Percentiles rank a stretch among this genome's conserved stretches.
Evolutionary conservation across 805 yeast species (phyloP).

Genomic region (Debaryomyces tyrocola): DNA sequence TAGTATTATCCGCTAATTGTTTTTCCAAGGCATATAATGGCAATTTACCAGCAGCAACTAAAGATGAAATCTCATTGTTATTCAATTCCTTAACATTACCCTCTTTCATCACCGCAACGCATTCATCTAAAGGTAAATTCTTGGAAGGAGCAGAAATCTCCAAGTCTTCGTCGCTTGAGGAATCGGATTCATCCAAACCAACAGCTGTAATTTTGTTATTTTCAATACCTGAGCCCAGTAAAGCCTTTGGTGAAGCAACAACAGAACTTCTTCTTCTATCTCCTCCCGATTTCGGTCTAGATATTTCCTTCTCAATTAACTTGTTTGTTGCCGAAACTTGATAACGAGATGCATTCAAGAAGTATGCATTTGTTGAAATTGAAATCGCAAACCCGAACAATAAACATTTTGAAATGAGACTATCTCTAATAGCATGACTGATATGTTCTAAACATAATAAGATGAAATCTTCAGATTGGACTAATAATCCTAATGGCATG

Average conservation of each 20-base stretch:
- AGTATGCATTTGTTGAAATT: slow-evolving; percentile 76
- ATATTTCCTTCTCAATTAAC: slow-evolving; percentile 39
- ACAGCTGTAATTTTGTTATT: background rate
- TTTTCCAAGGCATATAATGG: slow-evolving; percentile 95
- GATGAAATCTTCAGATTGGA: slow-evolving; percentile 62
- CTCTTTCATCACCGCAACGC: slow-evolving; percentile 59
- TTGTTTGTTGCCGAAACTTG: slow-evolving; percentile 49
- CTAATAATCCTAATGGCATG: slow-evolving; percentile 54
- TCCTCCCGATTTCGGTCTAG: slow-evolving; percentile 23
- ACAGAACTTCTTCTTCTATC: slow-evolving; percentile 1
- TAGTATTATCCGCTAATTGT: slow-evolving; percentile 79
- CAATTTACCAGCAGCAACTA: slow-evolving; percentile 73
- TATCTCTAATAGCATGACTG: slow-evolving; percentile 74
- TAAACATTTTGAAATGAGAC: slow-evolving; percentile 73
- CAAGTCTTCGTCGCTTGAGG: slow-evolving; percentile 30
- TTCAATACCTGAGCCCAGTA: background rate
- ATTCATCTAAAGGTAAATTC: slow-evolving; percentile 59
- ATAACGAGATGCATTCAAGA: slow-evolving; percentile 80
- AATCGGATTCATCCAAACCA: slow-evolving; percentile 5
- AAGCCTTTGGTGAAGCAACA: slow-evolving; percentile 5
- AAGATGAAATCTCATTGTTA: slow-evolving; percentile 70
- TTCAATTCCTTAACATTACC: slow-evolving; percentile 68
- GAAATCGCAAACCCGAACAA: slow-evolving; percentile 73
- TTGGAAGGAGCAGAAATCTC: slow-evolving; percentile 21
- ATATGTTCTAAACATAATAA: slow-evolving; percentile 52